phyloP scores from a whole-genome alignment of 495 filamentous ascomycete species.

The Filosporella fistucella region DNA sequence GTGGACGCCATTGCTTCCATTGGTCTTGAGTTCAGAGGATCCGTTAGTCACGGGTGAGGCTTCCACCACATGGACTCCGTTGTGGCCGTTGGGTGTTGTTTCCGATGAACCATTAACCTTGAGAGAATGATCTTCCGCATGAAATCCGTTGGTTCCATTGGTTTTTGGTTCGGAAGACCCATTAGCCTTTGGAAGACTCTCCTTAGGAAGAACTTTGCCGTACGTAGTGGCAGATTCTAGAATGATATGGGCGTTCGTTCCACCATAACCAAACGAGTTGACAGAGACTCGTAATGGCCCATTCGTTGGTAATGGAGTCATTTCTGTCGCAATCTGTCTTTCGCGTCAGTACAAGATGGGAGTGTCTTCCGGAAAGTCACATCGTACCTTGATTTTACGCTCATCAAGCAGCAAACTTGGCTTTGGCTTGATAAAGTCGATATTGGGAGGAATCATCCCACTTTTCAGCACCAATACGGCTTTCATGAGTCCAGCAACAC shows the following conservation, averaged over 20 bases:
- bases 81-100: too few species aligned
- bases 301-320: conserved; percentile 17
- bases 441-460: conserved; percentile 36
- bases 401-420: conserved; percentile 32
- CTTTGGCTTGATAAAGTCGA: neutral
- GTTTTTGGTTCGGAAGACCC: neutral
- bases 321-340: neutral
- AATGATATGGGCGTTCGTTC: conserved; percentile 38
- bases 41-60: neutral
- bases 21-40: neutral
- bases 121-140: neutral
- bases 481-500: conserved; percentile 40
- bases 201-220: neutral
- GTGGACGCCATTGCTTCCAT: neutral
- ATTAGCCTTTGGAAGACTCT: neutral
- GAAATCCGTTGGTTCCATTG: neutral
- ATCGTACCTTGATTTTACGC: conserved; percentile 37
- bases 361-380: neutral
- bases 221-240: neutral
- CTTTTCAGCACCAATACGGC: conserved; percentile 50
- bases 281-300: conserved; percentile 28
- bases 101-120: neutral
- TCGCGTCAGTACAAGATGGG: neutral
- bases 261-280: conserved; percentile 58
- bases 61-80: too few species aligned